phyloP scores from a whole-genome alignment of 2,329 filamentous ascomycete species.

The Beauveria sp. region DNA sequence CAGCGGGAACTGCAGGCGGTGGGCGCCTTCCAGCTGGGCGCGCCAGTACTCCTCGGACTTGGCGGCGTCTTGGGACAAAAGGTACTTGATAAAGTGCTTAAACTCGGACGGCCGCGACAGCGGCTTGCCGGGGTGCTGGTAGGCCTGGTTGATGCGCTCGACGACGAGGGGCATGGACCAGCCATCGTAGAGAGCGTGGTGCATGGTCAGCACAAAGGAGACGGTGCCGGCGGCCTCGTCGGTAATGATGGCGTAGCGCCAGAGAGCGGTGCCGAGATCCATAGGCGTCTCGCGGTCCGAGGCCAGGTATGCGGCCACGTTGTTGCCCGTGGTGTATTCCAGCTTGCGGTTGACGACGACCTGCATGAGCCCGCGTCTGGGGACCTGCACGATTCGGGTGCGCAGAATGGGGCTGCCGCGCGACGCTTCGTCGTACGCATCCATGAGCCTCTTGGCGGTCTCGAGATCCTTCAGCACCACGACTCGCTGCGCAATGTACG shows the following conservation, averaged over 20 bases:
- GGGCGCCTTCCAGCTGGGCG: conserved; percentile 36
- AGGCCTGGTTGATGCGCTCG: conserved; percentile 39
- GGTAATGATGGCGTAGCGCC: conserved; percentile 35
- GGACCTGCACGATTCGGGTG: conserved; percentile 40
- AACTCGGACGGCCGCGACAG: conserved; percentile 32
- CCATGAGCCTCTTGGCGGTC: conserved; percentile 30
- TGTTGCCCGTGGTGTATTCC: conserved; percentile 24
- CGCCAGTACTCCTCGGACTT: conserved; percentile 40
- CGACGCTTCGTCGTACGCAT: conserved; percentile 34
- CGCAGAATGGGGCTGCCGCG: conserved; percentile 35
- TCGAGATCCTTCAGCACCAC: conserved; percentile 30
- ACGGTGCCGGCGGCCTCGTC: conserved; percentile 23
- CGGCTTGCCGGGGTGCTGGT: conserved; percentile 21
- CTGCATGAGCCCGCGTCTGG: conserved; percentile 36
- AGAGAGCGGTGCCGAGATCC: conserved; percentile 37
- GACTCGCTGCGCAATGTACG: conserved; percentile 45
- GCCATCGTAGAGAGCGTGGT: conserved; percentile 50
- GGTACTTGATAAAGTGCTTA: conserved; percentile 42
- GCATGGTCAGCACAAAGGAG: conserved; percentile 46
- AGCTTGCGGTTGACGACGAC: conserved; percentile 36
- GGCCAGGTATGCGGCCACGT: conserved; percentile 32
- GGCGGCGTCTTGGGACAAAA: conserved; percentile 29
- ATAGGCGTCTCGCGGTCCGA: conserved; percentile 32
- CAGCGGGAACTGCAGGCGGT: conserved; percentile 38
- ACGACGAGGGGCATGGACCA: conserved; percentile 46